phyloP scores from a whole-genome alignment of 768 basidiomycete species.

The Tylopilus subfusipes region DNA sequence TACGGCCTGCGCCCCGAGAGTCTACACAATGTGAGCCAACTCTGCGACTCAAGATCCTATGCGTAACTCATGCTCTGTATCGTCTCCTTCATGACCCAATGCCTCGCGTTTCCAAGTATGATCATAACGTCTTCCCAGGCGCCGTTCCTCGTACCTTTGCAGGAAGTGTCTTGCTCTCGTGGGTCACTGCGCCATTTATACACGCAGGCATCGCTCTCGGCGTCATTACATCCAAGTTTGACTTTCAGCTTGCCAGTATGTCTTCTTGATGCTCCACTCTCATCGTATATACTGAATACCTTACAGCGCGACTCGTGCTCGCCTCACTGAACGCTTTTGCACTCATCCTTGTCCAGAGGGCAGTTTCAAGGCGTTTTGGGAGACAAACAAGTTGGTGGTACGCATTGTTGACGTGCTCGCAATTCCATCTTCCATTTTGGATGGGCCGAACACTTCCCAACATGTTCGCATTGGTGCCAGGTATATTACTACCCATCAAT shows the following conservation, averaged over 20 bases:
- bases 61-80: conserved; percentile 6
- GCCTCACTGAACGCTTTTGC: conserved; percentile 60
- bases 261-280: conserved; percentile 3
- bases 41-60: not conserved
- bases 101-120: conserved; percentile 54
- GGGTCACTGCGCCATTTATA: conserved; percentile 49
- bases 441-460: conserved; percentile 93
- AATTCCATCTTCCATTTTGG: conserved; percentile 94
- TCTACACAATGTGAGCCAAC: conserved; percentile 47
- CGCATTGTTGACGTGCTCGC: conserved; percentile 66
- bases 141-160: conserved; percentile 87
- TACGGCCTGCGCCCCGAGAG: conserved; percentile 52
- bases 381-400: conserved; percentile 54
- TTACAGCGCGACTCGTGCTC: conserved; percentile 69
- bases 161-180: conserved; percentile 69
- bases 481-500: conserved; percentile 39
- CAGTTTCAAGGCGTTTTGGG: conserved; percentile 64
- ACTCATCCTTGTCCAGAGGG: conserved; percentile 61
- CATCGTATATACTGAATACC: not conserved
- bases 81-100: not conserved
- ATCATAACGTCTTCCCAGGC: conserved; percentile 86
- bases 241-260: conserved; percentile 70
- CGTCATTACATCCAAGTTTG: conserved; percentile 51
- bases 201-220: conserved; percentile 40
- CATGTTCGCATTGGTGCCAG: conserved; percentile 82